Evolutionary conservation across 257 asterid species (phyloP), one percentile per base, ranked within the genome.

Genomic region (Ilex aquifolium): DNA sequence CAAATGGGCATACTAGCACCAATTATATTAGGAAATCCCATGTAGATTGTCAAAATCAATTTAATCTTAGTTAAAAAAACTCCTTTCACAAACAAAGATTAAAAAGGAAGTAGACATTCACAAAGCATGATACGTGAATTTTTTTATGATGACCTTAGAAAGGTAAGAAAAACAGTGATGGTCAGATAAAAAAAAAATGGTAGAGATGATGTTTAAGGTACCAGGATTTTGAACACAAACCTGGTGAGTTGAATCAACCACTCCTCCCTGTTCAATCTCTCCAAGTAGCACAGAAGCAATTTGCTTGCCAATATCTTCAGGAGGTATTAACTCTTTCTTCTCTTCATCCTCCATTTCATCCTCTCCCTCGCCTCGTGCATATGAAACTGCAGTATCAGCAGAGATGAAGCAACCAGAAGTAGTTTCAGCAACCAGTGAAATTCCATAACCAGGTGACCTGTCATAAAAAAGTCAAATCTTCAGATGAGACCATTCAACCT

Each of bases 241-340:
- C 96, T 89, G 97, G 69, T 93, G 99, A 62, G 88, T 85, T 17
- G 99, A 90, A 84, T 90, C 99, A 40, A 93, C 96, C 8, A 93
- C 95, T n/a, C 96, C 99, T 10, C 97, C 96, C 71, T 87, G 91
- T 69, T 90, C 87, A 66, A 93, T 84, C 85, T 90, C 95, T 44
- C 65, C 71, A 32, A 93, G 74, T 53, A 93, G 77, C 14, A 67
- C 61, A 27, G 80, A 73, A 42, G 97, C 96, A 50, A 83, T 75
- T 69, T 83, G 74, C 79, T 74, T 86, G 44, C 97, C 97, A 12
- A 80, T 58, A 36, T 83, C 92, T 40, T 62, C 95, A 1, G 99
- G 88, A 36, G 87, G 90, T 62, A 72, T 79, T 69, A 84, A 70
- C 51, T 77, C 82, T 73, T 72, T 76, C 76, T 79, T 74, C 36